Evolutionary conservation across 495 filamentous ascomycete species (phyloP).

Genomic region (Melanomma pulvis-pyrius): DNA sequence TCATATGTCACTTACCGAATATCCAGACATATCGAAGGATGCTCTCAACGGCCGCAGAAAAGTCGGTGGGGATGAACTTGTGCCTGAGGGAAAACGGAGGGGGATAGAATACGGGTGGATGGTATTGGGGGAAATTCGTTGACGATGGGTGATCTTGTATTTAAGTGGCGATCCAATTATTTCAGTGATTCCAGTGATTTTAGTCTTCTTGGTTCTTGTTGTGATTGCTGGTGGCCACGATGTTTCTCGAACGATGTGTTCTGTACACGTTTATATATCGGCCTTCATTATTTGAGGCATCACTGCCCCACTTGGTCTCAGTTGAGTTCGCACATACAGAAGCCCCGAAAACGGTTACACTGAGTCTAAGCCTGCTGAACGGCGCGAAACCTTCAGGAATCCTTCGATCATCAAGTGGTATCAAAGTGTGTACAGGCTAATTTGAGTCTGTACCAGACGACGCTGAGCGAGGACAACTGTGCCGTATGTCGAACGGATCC

Average conservation of each 20-base stretch:
- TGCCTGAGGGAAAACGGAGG: not conserved
- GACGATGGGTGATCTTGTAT: not conserved
- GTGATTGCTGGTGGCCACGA: not conserved
- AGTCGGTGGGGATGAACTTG: not conserved
- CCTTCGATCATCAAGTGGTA: not conserved
- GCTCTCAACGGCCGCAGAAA: not conserved
- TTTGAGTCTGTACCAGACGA: not conserved
- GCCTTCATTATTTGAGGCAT: not conserved
- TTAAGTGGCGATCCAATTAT: not conserved
- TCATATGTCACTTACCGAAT: not conserved
- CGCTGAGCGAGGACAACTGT: not conserved
- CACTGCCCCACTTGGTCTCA: slow-evolving; percentile 25
- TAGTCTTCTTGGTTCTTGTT: not conserved
- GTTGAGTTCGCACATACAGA: not conserved
- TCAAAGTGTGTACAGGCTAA: not conserved
- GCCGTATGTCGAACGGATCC: slow-evolving; percentile 12
- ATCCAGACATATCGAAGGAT: slow-evolving; percentile 9
- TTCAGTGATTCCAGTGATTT: not conserved
- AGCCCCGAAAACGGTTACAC: not conserved
- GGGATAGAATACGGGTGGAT: not conserved
- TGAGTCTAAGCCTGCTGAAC: not conserved
- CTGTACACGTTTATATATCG: slow-evolving; percentile 21
- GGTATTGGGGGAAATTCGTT: not conserved
- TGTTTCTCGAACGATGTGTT: not conserved
- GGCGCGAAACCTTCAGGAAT: slow-evolving; percentile 1